Conservation (phyloP, 306 rosid genomes). For the Citrullus mucosospermus region DNA sequence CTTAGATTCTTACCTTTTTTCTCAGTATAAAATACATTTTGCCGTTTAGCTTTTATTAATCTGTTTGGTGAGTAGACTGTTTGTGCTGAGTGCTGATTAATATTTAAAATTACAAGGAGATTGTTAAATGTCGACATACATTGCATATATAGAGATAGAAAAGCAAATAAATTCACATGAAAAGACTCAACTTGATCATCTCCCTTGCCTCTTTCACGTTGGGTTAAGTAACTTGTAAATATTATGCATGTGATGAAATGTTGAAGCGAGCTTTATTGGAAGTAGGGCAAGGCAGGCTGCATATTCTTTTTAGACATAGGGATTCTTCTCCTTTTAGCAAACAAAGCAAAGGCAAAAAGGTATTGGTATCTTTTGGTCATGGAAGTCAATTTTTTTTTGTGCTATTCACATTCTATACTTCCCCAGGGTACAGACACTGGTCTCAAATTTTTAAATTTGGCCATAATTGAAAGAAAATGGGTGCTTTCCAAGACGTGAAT, state of each 20-base stretch:
- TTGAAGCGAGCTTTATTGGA: background rate
- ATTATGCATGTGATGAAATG: slow-evolving; percentile 5
- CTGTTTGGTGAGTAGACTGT: background rate
- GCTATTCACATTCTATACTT: background rate
- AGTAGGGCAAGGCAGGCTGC: background rate
- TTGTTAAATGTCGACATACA: background rate
- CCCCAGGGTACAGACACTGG: background rate
- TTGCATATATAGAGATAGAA: background rate
- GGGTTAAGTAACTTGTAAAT: background rate
- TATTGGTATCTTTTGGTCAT: background rate
- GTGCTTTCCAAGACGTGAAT: too few relatives aligned
- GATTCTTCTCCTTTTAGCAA: slow-evolving; percentile 19
- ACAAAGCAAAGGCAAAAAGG: slow-evolving; percentile 1
- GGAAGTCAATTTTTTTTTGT: background rate
- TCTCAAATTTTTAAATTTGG: too few relatives aligned
- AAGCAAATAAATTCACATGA: background rate
- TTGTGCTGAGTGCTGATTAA: background rate
- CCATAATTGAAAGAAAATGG: too few relatives aligned
- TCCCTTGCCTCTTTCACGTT: background rate
- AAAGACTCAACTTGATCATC: background rate
- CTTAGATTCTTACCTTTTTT: background rate
- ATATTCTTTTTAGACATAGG: slow-evolving; percentile 14
- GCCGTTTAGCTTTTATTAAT: background rate
- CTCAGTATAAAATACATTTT: background rate
- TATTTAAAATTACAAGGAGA: background rate